Conservation (phyloP, 805 yeast genomes). For the Nakazawaea pomicola region DNA sequence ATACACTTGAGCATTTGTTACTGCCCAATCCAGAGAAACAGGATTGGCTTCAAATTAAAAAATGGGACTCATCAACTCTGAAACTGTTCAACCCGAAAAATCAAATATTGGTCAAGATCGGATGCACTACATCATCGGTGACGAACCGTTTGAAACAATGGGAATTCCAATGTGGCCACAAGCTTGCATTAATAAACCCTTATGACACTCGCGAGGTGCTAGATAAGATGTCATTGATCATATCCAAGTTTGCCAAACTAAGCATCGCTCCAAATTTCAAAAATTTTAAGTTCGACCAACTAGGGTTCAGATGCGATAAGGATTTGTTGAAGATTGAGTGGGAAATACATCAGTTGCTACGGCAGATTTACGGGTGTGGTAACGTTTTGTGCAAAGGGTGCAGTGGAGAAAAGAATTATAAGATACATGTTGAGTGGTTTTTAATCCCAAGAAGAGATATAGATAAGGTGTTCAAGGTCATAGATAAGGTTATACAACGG, state of each 20-base stretch:
- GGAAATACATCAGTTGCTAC: slow-evolving; percentile 34
- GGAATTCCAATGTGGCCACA: slow-evolving; percentile 46
- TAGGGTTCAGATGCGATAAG: slow-evolving; percentile 31
- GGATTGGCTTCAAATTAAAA: slow-evolving; percentile 34
- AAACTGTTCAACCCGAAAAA: slow-evolving; percentile 30
- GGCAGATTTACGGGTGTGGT: slow-evolving; percentile 40
- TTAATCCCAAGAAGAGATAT: slow-evolving; percentile 41
- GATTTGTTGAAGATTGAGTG: slow-evolving; percentile 34
- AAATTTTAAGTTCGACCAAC: slow-evolving; percentile 20
- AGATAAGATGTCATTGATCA: slow-evolving; percentile 15
- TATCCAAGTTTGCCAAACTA: slow-evolving; percentile 14
- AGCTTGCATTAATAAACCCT: slow-evolving; percentile 36
- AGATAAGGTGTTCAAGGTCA: slow-evolving; percentile 24
- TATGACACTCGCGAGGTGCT: slow-evolving; percentile 14
- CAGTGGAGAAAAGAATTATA: slow-evolving; percentile 14
- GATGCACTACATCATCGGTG: slow-evolving; percentile 47
- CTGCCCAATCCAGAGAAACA: slow-evolving; percentile 20
- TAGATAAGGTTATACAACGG: slow-evolving; percentile 23
- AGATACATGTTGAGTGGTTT: slow-evolving; percentile 53
- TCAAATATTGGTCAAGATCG: slow-evolving; percentile 43
- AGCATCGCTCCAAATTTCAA: slow-evolving; percentile 8
- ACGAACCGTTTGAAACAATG: slow-evolving; percentile 41
- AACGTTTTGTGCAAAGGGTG: slow-evolving; percentile 46
- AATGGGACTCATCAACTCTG: slow-evolving; percentile 29
- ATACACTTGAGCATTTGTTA: slow-evolving; percentile 39